A percentile compares a stretch with the other conserved stretches of the same genome.
Conservation (phyloP, 495 filamentous ascomycete genomes). For the Aspergillus sclerotioniger region DNA sequence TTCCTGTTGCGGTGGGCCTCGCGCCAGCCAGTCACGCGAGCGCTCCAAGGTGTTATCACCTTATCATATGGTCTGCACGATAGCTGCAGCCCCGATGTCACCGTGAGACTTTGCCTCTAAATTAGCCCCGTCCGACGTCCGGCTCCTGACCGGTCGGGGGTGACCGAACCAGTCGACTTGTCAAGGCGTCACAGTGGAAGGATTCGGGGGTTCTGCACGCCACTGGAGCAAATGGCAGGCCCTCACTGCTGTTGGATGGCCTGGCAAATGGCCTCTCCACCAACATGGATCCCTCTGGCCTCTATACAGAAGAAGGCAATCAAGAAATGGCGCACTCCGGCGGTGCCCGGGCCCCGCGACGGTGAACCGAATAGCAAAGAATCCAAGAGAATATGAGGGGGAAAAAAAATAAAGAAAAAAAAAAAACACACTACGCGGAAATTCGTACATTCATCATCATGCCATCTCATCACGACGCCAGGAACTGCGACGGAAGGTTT, state of each 20-base stretch:
- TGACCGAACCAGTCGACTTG: no score
- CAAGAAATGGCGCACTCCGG: neutral
- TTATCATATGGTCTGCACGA: neutral
- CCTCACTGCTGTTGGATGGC: no score
- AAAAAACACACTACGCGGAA: no score
- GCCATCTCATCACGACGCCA: constrained; percentile 9
- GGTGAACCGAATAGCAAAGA: no score
- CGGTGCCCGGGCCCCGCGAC: neutral
- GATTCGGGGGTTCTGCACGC: no score
- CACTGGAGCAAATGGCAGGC: no score
- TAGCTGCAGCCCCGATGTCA: neutral
- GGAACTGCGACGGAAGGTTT: constrained; percentile 19
- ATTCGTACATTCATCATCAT: neutral
- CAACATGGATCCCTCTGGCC: no score
- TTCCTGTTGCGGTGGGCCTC: neutral
- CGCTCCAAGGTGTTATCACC: neutral
- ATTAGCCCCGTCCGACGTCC: no score
- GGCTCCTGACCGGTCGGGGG: no score
- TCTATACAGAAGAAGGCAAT: no score
- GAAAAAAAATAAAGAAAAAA: neutral
- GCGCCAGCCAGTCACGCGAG: neutral
- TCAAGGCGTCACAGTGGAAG: no score
- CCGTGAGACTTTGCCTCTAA: neutral
- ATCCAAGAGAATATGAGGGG: neutral
- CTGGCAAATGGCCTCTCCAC: no score